Base-by-base conservation (phyloP, 75 land plant species). In the Picea glauca region DNA sequence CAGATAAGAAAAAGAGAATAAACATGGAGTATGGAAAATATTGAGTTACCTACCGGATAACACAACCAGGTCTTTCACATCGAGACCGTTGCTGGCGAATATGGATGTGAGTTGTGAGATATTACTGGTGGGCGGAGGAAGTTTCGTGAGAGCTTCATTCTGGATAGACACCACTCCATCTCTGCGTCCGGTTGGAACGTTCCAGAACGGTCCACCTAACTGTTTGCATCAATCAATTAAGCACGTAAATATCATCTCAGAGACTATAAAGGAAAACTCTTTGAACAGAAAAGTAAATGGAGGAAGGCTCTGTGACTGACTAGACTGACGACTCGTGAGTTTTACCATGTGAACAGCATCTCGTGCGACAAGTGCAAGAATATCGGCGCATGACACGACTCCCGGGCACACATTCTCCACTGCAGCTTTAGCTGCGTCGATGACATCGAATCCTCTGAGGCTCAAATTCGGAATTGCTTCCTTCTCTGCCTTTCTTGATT, bases 351-450 rank as follows among this genome's bases (percentile, higher is more conserved):
- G 50, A 7, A 74, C 0, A 15, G 91, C 46, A 74, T 91, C 93
- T 79, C 93, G 84, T 0, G 94, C 87, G 5, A 73, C 81, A 20
- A 90, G 78, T 1, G 90, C 68, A 15, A 92, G 17, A 40, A 85
- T 82, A 56, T 92, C 94, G 0, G 94, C 94, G 57, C 94, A 92
- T 13, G 94, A 92, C 12, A 92, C 92, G 9, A 88, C 77, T 6
- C 87, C 89, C 4, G 93, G 93, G 81, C 94, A 92, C 57, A 70
- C 83, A 3, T 62, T 78, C 76, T 90, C 94, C 0, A 92, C 15
- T 2, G 68, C 43, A 17, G 56, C 72, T 76, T 92, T 92, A 3
- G 85, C 67, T 12, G 76, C 46, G 40, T 92, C 93, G n/a, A 92
- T 85, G 68, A 92, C 76, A 20, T 78, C 77, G 65, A 85, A 92